Percentiles rank a stretch among this genome's conserved stretches.
Evolutionary conservation across 1,284 basidiomycete genomes (phyloP).

Genomic region (Trichosporon asahii): DNA sequence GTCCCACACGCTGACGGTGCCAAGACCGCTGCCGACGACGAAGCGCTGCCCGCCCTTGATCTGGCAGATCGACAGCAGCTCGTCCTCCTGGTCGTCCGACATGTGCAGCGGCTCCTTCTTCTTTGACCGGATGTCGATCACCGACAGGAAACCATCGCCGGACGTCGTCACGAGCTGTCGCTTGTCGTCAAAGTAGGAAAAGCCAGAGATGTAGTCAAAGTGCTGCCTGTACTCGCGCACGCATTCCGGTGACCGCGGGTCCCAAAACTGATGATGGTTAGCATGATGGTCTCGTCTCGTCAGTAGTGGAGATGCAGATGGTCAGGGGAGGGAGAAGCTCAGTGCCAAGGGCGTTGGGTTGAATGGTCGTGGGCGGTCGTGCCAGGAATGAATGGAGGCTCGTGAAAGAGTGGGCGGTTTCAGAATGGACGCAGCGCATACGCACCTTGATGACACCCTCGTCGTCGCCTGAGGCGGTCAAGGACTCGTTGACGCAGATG

Average conservation of each 20-base stretch:
- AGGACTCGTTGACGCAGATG: conserved; percentile 63
- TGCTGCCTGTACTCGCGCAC: conserved; percentile 77
- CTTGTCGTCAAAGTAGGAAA: conserved; percentile 79
- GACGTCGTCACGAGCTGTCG: conserved; percentile 80
- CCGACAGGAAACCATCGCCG: conserved; percentile 88
- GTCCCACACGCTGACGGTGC: conserved; percentile 88
- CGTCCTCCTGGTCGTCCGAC: conserved; percentile 94
- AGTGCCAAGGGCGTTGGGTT: not conserved
- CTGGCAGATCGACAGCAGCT: conserved; percentile 75
- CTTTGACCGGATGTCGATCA: conserved; percentile 79
- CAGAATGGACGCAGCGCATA: conserved; percentile 11
- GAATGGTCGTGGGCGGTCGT: not conserved
- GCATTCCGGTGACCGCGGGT: conserved; percentile 60
- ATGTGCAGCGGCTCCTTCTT: conserved; percentile 69
- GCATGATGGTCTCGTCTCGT: not conserved
- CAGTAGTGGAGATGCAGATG: not conserved
- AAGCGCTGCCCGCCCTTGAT: conserved; percentile 80
- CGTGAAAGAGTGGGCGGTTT: not conserved
- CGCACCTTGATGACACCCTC: conserved; percentile 85
- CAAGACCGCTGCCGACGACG: conserved; percentile 84
- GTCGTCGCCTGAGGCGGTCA: conserved; percentile 84
- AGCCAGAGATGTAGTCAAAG: conserved; percentile 92
- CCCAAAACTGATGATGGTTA: conserved; percentile 68
- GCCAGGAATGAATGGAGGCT: not conserved
- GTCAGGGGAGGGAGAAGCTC: not conserved